Evolutionary conservation across 2,329 filamentous ascomycete genomes (phyloP), one percentile per base, ranked within the genome.

Genomic region (Zymoseptoria brevis): DNA sequence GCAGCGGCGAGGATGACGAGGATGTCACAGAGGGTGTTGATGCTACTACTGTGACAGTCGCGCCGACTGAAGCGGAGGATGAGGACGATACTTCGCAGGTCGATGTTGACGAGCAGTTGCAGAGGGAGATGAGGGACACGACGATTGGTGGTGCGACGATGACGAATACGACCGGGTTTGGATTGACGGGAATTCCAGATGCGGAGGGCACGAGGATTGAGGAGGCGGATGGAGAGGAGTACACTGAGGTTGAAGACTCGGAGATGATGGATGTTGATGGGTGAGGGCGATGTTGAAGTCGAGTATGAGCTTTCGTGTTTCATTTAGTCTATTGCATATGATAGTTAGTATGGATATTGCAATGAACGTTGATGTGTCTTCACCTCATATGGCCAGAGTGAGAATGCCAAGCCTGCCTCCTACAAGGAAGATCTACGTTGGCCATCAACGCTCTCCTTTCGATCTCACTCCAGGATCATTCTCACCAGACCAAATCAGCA

Each of bases 121-220:
- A 67, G 58, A 60, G 58, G 9, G 67, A 67, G 55, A 54, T 71
- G 61, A 61, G 60, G 29, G 69, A 69, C 35, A 62, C 67, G 16
- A 70, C 65, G 8, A 56, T 69, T 2, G 66, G 64, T 6, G 35
- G 35, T n/a, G 35, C 35, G 13, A 45, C 35, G 35, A 45, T 45
- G 35, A 45, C 35, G 35, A 45, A 45, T 16, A 55, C 62, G 19
- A 63, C 60, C 41, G 65, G 60, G 3, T 50, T 68, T 9, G 63
- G 63, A 2, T 62, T 64, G 16, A 72, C 68, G 13, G 68, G 67
- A 0, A 63, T 67, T 29, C 68, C 69, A 13, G 72, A 75, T 62
- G 72, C 70, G 1, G 73, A 74, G 58, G 72, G 72, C 4, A 75
- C 72, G 57, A 67, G 59, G 62, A 68, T 64, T 62, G 30, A 56